Conservation (phyloP, 176 grass and related monocot genomes). For the Pontederia crassipes region DNA sequence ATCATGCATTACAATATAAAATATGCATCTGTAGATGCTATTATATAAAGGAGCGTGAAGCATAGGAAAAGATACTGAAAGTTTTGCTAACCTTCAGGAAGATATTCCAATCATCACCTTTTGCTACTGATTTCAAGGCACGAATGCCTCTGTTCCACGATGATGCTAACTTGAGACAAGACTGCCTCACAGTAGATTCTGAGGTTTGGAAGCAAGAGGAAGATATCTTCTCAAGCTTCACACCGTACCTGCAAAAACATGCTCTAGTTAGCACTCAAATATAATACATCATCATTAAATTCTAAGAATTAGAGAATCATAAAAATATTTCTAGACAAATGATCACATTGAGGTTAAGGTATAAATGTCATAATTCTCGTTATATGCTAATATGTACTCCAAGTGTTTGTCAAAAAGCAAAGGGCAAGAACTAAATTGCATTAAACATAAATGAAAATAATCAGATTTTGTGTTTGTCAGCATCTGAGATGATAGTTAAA, state of each 20-base stretch:
- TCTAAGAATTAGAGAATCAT: too few species aligned
- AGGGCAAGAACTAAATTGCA: too few species aligned
- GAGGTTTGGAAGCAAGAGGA: conserved; percentile 66
- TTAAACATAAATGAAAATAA: too few species aligned
- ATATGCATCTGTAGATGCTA: too few species aligned
- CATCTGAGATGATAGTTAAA: too few species aligned
- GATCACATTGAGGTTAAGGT: too few species aligned
- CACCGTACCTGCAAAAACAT: conserved; percentile 51
- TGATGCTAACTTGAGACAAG: conserved; percentile 38
- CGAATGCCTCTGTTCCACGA: conserved; percentile 63
- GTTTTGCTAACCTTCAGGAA: conserved; percentile 54
- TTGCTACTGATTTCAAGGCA: conserved; percentile 53
- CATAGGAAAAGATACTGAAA: not conserved
- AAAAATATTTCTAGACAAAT: too few species aligned
- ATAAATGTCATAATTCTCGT: too few species aligned
- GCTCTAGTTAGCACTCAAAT: conserved; percentile 10
- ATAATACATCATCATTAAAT: not conserved
- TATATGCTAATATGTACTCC: too few species aligned
- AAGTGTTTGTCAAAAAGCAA: too few species aligned
- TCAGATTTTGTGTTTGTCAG: too few species aligned
- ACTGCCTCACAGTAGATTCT: conserved; percentile 29
- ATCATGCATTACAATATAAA: too few species aligned
- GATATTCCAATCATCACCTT: conserved; percentile 63
- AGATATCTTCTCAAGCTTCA: conserved; percentile 59
- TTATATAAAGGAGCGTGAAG: not conserved